Evolutionary conservation across 1,284 basidiomycete species (phyloP).

Genomic region (Farysia itapuensis): DNA sequence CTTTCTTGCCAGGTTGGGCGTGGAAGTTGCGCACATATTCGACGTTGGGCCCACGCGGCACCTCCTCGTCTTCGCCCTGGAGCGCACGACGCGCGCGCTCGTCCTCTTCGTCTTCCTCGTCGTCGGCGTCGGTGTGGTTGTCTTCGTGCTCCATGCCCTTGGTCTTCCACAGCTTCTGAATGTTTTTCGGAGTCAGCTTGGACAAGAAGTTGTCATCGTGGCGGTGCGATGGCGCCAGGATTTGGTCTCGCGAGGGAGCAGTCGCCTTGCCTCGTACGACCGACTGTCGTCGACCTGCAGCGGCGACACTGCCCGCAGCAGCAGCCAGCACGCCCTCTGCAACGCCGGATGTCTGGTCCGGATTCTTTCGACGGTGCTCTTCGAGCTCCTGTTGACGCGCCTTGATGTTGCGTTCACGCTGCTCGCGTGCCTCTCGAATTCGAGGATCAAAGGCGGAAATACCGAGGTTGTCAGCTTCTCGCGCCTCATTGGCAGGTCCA

Average conservation of each 20-base stretch:
- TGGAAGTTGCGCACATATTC: slow-evolving; percentile 73
- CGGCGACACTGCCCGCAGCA: slow-evolving; percentile 2
- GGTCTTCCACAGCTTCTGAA: slow-evolving; percentile 52
- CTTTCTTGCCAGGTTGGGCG: slow-evolving; percentile 83
- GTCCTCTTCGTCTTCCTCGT: slow-evolving; percentile 61
- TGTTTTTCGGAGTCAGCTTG: slow-evolving; percentile 55
- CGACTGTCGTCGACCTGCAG: slow-evolving; percentile 1
- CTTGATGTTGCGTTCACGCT: slow-evolving; percentile 55
- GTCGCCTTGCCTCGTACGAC: slow-evolving; percentile 11
- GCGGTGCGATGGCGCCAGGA: slow-evolving; percentile 51
- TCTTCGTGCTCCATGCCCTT: slow-evolving; percentile 38
- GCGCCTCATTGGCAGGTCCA: slow-evolving; percentile 44
- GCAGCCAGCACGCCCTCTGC: slow-evolving; percentile 37
- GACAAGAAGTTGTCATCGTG: slow-evolving; percentile 57
- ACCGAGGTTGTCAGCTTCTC: slow-evolving; percentile 54
- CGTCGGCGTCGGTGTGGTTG: slow-evolving; percentile 23
- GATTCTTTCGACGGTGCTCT: slow-evolving; percentile 38
- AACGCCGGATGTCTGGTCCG: slow-evolving; percentile 29
- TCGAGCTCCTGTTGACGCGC: slow-evolving; percentile 53
- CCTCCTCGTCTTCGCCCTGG: slow-evolving; percentile 55
- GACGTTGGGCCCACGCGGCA: slow-evolving; percentile 62
- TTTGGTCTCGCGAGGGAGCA: slow-evolving; percentile 45
- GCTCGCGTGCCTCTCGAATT: slow-evolving; percentile 50
- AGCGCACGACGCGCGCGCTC: slow-evolving; percentile 51
- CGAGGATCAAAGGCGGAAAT: slow-evolving; percentile 52